phyloP scores from a whole-genome alignment of 345 rosid genomes.

The Turritis glabra region DNA sequence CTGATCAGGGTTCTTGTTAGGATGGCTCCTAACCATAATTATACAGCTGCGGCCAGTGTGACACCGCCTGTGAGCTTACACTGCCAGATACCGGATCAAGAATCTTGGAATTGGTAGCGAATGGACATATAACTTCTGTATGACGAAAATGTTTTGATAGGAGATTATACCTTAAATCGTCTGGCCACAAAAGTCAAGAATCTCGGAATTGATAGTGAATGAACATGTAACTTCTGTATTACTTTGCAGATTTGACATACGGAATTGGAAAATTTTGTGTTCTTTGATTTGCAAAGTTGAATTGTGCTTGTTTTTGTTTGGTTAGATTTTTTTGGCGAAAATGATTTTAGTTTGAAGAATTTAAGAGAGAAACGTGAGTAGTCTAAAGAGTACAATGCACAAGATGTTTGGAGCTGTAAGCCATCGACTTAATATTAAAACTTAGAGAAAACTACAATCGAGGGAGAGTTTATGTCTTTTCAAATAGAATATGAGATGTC shows the following conservation, averaged over 20 bases:
- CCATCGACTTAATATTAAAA: constrained; percentile 3
- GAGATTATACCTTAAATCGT: not conserved
- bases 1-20: not conserved
- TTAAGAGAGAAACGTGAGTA: not conserved
- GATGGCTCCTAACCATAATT: not conserved
- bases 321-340: not conserved
- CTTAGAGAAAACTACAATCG: constrained; percentile 17
- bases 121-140: not conserved
- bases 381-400: not conserved
- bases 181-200: not conserved
- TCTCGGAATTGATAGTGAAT: too few relatives aligned
- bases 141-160: not conserved
- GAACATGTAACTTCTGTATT: too few relatives aligned
- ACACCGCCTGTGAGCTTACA: not conserved
- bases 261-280: not conserved
- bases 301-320: constrained; percentile 4
- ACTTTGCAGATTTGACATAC: not conserved
- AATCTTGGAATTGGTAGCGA: not conserved
- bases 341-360: not conserved
- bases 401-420: constrained; percentile 8
- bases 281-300: not conserved
- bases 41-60: not conserved
- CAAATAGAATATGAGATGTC: not conserved
- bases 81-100: not conserved
- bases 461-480: not conserved